Evolutionary conservation across 768 basidiomycete species (phyloP).

Genomic region (Hygrocybe punicea): DNA sequence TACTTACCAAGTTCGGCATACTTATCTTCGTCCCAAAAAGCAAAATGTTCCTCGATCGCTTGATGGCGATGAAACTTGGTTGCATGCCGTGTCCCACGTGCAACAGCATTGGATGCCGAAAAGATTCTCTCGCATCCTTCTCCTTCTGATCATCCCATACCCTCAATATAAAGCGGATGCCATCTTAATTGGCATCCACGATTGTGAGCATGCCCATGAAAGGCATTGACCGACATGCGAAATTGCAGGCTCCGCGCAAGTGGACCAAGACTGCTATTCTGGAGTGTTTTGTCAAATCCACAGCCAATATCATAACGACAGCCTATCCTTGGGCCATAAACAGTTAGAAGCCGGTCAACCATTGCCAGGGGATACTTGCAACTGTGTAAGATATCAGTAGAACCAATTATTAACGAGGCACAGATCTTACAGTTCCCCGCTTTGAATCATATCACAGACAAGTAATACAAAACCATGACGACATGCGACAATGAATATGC

Average conservation of each 20-base stretch:
- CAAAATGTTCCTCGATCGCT: slow-evolving; percentile 8
- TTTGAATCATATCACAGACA: slow-evolving; percentile 27
- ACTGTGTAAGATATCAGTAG: background rate
- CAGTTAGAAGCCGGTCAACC: slow-evolving; percentile 13
- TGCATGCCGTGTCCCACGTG: slow-evolving; percentile 13
- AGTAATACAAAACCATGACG: slow-evolving; percentile 18
- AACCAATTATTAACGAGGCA: background rate
- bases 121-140: slow-evolving; percentile 20
- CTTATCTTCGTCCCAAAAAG: slow-evolving; percentile 10
- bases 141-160: slow-evolving; percentile 19
- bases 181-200: slow-evolving; percentile 18
- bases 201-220: slow-evolving; percentile 24
- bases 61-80: slow-evolving; percentile 13
- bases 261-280: slow-evolving; percentile 15
- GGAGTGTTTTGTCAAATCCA: slow-evolving; percentile 20
- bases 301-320: slow-evolving; percentile 24
- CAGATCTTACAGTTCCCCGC: slow-evolving; percentile 26
- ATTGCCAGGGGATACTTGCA: slow-evolving; percentile 24
- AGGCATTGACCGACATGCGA: slow-evolving; percentile 13
- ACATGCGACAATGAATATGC: slow-evolving; percentile 26
- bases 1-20: slow-evolving; percentile 3
- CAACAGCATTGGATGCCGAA: slow-evolving; percentile 19
- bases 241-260: slow-evolving; percentile 7
- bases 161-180: slow-evolving; percentile 19
- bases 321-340: slow-evolving; percentile 10